Evolutionary conservation across 805 yeast genomes (phyloP).

Genomic region (Yarrowia keelungensis): DNA sequence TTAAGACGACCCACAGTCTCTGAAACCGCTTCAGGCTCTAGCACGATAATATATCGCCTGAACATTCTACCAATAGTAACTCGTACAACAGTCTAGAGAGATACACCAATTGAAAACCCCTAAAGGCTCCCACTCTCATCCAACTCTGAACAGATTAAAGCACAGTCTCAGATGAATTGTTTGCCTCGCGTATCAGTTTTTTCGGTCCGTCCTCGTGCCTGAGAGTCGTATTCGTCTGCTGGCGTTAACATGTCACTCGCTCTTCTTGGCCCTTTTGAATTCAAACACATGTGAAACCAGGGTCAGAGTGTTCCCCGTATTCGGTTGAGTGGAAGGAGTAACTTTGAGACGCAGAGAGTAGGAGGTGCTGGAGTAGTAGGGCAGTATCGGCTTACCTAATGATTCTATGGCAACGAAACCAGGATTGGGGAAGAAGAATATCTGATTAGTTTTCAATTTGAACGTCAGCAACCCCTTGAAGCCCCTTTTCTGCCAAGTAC

Average conservation of each 20-base stretch:
- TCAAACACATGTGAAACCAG: background rate
- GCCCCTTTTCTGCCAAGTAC: no score
- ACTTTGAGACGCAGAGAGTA: background rate
- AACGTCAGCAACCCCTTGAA: background rate
- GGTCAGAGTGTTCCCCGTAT: background rate
- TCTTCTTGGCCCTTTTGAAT: background rate
- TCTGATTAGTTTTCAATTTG: background rate
- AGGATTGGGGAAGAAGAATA: no score
- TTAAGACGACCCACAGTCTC: background rate
- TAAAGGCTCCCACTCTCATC: no score
- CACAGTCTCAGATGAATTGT: constrained; percentile 14
- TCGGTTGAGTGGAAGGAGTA: background rate
- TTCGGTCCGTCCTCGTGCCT: background rate
- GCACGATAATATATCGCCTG: background rate
- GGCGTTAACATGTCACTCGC: no score
- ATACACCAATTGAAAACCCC: no score
- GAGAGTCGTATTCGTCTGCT: background rate
- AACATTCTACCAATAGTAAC: background rate
- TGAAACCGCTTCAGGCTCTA: background rate
- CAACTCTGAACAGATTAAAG: background rate
- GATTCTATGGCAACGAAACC: background rate
- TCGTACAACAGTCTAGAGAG: no score
- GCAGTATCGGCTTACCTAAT: background rate
- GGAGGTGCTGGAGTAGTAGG: no score
- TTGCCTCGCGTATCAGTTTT: background rate